Percentiles rank a stretch among this genome's conserved stretches.
phyloP scores from a whole-genome alignment of 2,329 filamentous ascomycete species.

The Venturia pyrina region DNA sequence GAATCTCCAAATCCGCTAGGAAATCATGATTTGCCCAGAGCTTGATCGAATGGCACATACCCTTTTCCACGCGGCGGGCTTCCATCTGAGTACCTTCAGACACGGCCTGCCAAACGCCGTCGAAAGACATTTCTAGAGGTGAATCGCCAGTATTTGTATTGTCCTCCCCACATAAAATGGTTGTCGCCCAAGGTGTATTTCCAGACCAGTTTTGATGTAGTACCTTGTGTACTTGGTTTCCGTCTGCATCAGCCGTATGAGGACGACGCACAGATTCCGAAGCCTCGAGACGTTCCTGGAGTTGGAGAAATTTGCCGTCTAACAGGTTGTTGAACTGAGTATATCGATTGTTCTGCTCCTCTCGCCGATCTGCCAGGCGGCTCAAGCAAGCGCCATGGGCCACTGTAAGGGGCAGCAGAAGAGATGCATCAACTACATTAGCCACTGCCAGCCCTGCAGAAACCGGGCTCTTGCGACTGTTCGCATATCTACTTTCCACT shows the following conservation, averaged over 20 bases:
- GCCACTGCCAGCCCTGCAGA: slow-evolving; percentile 28
- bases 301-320: slow-evolving; percentile 49
- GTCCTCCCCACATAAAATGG: slow-evolving; percentile 57
- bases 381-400: slow-evolving; percentile 61
- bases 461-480: slow-evolving; percentile 26
- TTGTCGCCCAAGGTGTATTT: slow-evolving; percentile 61
- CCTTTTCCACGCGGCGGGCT: not conserved
- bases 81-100: slow-evolving; percentile 44
- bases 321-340: slow-evolving; percentile 55
- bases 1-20: not conserved
- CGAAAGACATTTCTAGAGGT: slow-evolving; percentile 54
- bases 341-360: slow-evolving; percentile 49
- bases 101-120: slow-evolving; percentile 60
- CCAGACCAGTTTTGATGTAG: slow-evolving; percentile 71
- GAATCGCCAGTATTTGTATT: slow-evolving; percentile 18
- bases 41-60: slow-evolving; percentile 38
- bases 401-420: slow-evolving; percentile 55
- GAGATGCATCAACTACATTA: slow-evolving; percentile 38
- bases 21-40: not conserved
- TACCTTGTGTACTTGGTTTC: slow-evolving; percentile 41
- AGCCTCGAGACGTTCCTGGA: slow-evolving; percentile 44
- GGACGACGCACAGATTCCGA: slow-evolving; percentile 19
- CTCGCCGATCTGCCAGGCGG: slow-evolving; percentile 49
- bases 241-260: slow-evolving; percentile 26
- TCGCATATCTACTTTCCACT: slow-evolving; percentile 36